Percentiles rank a stretch among this genome's conserved stretches.
Conservation (phyloP, 345 rosid species). For the Ricinus communis region DNA sequence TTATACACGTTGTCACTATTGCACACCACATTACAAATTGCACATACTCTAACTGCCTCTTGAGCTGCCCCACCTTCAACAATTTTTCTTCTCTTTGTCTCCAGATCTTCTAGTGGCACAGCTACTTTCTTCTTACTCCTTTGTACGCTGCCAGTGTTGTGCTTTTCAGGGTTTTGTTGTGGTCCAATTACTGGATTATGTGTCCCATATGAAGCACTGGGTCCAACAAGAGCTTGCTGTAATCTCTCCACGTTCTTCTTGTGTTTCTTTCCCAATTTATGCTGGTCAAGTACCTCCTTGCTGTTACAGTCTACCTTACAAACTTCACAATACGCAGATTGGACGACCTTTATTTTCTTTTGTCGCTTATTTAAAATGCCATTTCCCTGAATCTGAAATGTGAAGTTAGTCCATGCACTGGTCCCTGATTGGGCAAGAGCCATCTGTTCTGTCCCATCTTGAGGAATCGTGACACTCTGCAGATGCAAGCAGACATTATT, state of each 20-base stretch:
- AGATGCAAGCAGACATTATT: slow-evolving; percentile 6
- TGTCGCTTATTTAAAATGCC: slow-evolving; percentile 16
- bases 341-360: slow-evolving; percentile 27
- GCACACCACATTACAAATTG: slow-evolving; percentile 46
- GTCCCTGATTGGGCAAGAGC: slow-evolving; percentile 22
- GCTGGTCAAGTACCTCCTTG: slow-evolving; percentile 29
- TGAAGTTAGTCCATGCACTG: slow-evolving; percentile 16
- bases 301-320: slow-evolving; percentile 36
- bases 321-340: slow-evolving; percentile 29
- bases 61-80: slow-evolving; percentile 35
- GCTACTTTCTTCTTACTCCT: slow-evolving; percentile 32
- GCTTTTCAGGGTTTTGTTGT: slow-evolving; percentile 26
- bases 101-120: slow-evolving; percentile 28
- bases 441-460: slow-evolving; percentile 24
- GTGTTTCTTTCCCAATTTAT: slow-evolving; percentile 32
- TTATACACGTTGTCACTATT: slow-evolving; percentile 35
- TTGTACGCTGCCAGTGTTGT: background rate
- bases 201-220: slow-evolving; percentile 9
- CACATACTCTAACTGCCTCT: slow-evolving; percentile 42
- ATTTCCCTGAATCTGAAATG: slow-evolving; percentile 22
- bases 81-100: slow-evolving; percentile 38
- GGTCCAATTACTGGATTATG: slow-evolving; percentile 32
- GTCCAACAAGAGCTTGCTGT: slow-evolving; percentile 9
- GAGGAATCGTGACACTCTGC: slow-evolving; percentile 18
- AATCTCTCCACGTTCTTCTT: slow-evolving; percentile 33